Base-by-base conservation (phyloP, 768 basidiomycete genomes). In the Kwoniella shandongensis region DNA sequence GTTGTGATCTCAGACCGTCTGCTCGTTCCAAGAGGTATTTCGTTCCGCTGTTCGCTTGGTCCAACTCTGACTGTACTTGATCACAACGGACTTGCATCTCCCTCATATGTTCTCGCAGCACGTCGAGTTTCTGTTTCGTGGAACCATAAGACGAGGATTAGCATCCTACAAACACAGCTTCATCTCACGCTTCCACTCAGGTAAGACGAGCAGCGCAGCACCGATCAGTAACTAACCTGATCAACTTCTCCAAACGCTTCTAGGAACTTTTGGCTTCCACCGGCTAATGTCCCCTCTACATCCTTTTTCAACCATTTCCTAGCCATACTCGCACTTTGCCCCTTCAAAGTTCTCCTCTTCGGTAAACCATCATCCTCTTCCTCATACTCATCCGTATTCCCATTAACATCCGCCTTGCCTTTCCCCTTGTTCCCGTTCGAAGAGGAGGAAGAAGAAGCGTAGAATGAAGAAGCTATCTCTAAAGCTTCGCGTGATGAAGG, bases 191-290 rank as follows among this genome's bases (percentile, higher is more conserved):
- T n/a, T n/a, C n/a, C n/a, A n/a, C n/a, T n/a, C n/a, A n/a, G n/a
- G n/a, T n/a, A n/a, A n/a, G n/a, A n/a, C n/a, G n/a, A n/a, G n/a
- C n/a, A n/a, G n/a, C n/a, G n/a, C n/a, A n/a, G n/a, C n/a, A n/a
- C n/a, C n/a, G n/a, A n/a, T n/a, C n/a, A n/a, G n/a, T 23, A 39
- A 83, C 89, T 64, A 74, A 94, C 94, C 78, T 89, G 82, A 79
- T 97, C 89, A 32, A 98, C 91, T 64, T 91, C 86, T 20, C 85
- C 85, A 61, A 98, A 87, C 0, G 88, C 91, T 25, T 83, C 81
- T 53, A 98, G 74, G 74, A 99, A 96, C 62, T 84, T 83, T 44
- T 82, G 81, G 63, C 91, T 92, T 4, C 89, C 89, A 51, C 88
- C 84, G 0, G 87, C 84, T 42, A 97, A 80, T 73, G 85, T 88